Percentiles rank a stretch among this genome's conserved stretches.
phyloP scores from a whole-genome alignment of 2,329 filamentous ascomycete genomes.

The Pseudogymnoascus sp. region DNA sequence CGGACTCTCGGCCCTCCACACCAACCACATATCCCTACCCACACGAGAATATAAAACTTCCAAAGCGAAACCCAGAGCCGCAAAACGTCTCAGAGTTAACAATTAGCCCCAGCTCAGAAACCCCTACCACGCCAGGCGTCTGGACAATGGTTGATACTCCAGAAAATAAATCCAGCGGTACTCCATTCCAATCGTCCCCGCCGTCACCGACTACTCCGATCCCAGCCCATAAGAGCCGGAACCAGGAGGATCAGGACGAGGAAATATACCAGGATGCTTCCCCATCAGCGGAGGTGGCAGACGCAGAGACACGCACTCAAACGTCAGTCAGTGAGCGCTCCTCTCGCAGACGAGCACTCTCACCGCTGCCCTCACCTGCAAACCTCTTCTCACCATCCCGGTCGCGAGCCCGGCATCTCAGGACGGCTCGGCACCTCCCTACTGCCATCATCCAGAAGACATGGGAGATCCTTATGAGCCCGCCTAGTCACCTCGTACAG shows the following conservation, averaged over 20 bases:
- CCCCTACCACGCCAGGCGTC: constrained; percentile 19
- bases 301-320: neutral
- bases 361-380: constrained; percentile 60
- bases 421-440: constrained; percentile 45
- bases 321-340: constrained; percentile 26
- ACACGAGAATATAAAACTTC: constrained; percentile 34
- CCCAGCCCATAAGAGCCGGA: constrained; percentile 33
- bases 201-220: constrained; percentile 36
- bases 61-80: constrained; percentile 28
- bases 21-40: constrained; percentile 36
- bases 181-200: constrained; percentile 14
- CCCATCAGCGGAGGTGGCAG: neutral
- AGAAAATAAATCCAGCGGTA: constrained; percentile 12
- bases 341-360: constrained; percentile 49
- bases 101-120: constrained; percentile 13
- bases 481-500: constrained; percentile 69
- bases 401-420: constrained; percentile 34
- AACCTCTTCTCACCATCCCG: constrained; percentile 53
- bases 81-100: constrained; percentile 31
- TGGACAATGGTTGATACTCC: constrained; percentile 18
- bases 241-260: constrained; percentile 33
- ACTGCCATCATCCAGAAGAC: constrained; percentile 68
- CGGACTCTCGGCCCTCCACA: constrained; percentile 54
- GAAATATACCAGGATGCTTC: neutral
- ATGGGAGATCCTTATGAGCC: constrained; percentile 66